These are phyloP conservation scores for Ascochyta viciae-villosae DNA, from an alignment of 2,329 filamentous ascomycete species.

Conservation along the genomic window DNA sequence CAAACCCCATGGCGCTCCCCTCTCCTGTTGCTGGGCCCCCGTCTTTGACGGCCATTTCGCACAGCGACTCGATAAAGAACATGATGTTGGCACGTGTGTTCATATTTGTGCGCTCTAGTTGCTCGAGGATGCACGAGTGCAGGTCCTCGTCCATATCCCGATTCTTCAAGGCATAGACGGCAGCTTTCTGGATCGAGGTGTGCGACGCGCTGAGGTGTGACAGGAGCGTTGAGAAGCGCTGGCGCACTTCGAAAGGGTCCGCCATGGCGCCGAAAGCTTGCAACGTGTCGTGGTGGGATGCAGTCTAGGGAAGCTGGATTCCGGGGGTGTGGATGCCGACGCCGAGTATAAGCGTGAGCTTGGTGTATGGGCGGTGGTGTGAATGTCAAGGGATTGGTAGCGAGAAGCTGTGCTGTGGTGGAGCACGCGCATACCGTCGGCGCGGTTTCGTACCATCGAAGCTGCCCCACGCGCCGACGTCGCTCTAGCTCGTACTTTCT, in stretches of 20 bases:
- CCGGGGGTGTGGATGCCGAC: not conserved
- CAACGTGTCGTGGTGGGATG: not conserved
- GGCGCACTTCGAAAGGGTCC: constrained; percentile 97
- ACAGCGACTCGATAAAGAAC: constrained; percentile 97
- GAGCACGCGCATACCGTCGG: constrained; percentile 32
- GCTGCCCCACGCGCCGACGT: constrained; percentile 19
- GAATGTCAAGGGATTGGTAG: not conserved
- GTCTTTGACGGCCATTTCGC: constrained; percentile 81
- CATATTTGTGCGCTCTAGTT: constrained; percentile 93
- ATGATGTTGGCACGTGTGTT: constrained; percentile 98
- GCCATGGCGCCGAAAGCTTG: constrained; percentile 56
- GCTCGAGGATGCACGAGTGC: constrained; percentile 95
- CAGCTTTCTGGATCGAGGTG: constrained; percentile 87
- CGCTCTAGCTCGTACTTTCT: constrained; percentile 12
- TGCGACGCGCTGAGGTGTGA: constrained; percentile 91
- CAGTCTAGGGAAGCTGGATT: not conserved
- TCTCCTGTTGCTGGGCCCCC: constrained; percentile 75
- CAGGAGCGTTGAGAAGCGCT: constrained; percentile 91
- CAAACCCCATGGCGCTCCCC: constrained; percentile 74
- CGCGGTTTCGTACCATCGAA: not conserved
- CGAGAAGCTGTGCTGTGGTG: constrained; percentile 3
- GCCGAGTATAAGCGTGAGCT: constrained; percentile 5
- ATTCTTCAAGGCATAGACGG: constrained; percentile 93
- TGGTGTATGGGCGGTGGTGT: not conserved
- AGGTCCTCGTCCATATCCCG: constrained; percentile 95